Evolutionary conservation across 108 stramenopile species (phyloP).

Genomic region (Skeletonema marinoi): DNA sequence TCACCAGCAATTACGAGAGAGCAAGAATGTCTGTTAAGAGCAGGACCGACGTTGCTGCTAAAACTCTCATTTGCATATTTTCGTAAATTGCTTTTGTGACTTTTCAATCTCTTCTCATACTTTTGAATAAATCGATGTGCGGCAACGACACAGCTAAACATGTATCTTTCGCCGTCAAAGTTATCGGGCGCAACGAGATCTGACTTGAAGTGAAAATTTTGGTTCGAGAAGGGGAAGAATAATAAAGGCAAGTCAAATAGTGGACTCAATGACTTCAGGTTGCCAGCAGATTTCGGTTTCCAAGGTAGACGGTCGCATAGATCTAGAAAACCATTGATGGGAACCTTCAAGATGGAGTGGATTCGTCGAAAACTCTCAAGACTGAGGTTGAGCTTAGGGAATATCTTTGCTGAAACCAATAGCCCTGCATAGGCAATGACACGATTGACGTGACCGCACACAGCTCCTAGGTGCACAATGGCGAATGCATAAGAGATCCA

Average conservation of each 20-base stretch:
- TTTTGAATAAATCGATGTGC: conserved; percentile 67
- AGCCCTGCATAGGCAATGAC: conserved; percentile 64
- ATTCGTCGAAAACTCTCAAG: conserved; percentile 42
- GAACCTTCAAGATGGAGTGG: conserved; percentile 51
- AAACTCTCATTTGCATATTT: conserved; percentile 1
- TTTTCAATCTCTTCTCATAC: conserved; percentile 27
- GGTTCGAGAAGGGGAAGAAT: conserved; percentile 84
- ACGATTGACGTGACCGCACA: conserved; percentile 69
- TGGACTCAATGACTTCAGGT: conserved; percentile 44
- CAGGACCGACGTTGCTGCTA: background rate
- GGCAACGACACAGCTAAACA: conserved; percentile 72
- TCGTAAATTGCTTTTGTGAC: conserved; percentile 1
- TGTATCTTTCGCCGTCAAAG: conserved; percentile 82
- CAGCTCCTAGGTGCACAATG: conserved; percentile 69
- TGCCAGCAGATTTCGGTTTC: conserved; percentile 9
- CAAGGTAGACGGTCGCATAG: conserved; percentile 31
- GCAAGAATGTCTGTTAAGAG: conserved; percentile 11
- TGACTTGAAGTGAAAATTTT: conserved; percentile 72
- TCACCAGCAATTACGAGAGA: conserved; percentile 61
- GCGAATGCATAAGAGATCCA: conserved; percentile 77
- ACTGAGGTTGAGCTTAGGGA: conserved; percentile 52
- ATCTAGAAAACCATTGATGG: conserved; percentile 46
- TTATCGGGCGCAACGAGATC: conserved; percentile 61
- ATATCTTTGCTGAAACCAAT: conserved; percentile 56
- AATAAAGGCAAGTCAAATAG: conserved; percentile 83